phyloP scores from a whole-genome alignment of 805 yeast genomes.

The Candida koratica region DNA sequence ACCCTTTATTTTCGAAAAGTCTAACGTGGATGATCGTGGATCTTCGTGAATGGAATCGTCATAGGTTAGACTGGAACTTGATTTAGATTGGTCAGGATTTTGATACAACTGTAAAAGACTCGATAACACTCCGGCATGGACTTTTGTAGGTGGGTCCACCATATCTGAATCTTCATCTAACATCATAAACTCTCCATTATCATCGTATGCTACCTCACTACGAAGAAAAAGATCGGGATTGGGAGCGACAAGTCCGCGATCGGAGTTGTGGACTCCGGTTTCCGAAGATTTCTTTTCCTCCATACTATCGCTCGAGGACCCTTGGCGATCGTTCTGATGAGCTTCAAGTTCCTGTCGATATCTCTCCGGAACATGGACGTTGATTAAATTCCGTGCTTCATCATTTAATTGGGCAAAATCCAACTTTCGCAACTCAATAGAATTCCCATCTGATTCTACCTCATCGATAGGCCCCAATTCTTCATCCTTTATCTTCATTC shows the following conservation, averaged over 20 bases:
- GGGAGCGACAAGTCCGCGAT: conserved; percentile 28
- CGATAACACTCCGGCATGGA: conserved; percentile 83
- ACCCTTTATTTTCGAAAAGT: conserved; percentile 26
- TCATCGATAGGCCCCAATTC: conserved; percentile 19
- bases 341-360: conserved; percentile 6
- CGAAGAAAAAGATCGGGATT: conserved; percentile 43
- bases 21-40: conserved; percentile 15
- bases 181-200: conserved; percentile 29
- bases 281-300: conserved; percentile 8
- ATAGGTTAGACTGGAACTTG: conserved; percentile 13
- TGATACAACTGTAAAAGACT: conserved; percentile 70
- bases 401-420: conserved; percentile 41
- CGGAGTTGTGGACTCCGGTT: background rate
- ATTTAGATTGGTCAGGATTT: conserved; percentile 25
- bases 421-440: conserved; percentile 44
- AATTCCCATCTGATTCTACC: conserved; percentile 24
- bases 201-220: conserved; percentile 18
- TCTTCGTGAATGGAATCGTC: conserved; percentile 14
- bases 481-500: conserved; percentile 22
- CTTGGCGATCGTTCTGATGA: background rate
- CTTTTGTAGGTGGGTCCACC: conserved; percentile 46
- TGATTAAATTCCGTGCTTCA: conserved; percentile 54
- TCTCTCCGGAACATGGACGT: conserved; percentile 41
- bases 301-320: conserved; percentile 13
- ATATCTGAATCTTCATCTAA: conserved; percentile 34